Evolutionary conservation across 768 basidiomycete species (phyloP).

Genomic region (Auricularia sp.): DNA sequence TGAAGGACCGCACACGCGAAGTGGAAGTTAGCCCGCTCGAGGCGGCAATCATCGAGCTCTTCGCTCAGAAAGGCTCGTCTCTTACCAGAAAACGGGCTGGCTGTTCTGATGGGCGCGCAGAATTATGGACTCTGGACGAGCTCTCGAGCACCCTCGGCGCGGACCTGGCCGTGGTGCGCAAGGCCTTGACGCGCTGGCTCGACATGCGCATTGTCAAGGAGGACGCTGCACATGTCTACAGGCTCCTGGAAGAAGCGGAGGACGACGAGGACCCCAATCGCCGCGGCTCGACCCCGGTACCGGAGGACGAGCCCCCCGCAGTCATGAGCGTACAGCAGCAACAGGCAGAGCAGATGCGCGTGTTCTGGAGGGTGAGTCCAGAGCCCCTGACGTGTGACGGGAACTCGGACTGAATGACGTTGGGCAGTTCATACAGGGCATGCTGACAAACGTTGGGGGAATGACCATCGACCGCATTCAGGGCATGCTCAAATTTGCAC

Average conservation of each 20-base stretch:
- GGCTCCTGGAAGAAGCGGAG: conserved; percentile 55
- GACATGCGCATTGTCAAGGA: conserved; percentile 74
- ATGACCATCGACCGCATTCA: conserved; percentile 79
- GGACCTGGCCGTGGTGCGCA: conserved; percentile 54
- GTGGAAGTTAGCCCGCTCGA: conserved; percentile 79
- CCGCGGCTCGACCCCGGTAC: conserved; percentile 16
- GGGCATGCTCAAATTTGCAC: conserved; percentile 75
- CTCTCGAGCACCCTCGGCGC: conserved; percentile 54
- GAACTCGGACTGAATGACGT: conserved; percentile 7
- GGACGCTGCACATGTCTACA: conserved; percentile 47
- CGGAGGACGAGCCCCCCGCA: conserved; percentile 39
- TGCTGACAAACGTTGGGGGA: conserved; percentile 78
- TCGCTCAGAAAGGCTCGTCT: conserved; percentile 53
- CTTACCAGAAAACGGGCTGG: not conserved
- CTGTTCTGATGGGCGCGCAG: conserved; percentile 25
- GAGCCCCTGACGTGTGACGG: not conserved
- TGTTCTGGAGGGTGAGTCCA: conserved; percentile 72
- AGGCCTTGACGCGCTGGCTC: conserved; percentile 75
- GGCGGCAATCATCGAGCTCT: conserved; percentile 83
- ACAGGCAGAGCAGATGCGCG: conserved; percentile 75
- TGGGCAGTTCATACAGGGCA: conserved; percentile 74
- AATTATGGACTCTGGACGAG: conserved; percentile 61
- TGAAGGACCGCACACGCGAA: conserved; percentile 69
- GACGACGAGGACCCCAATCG: conserved; percentile 11
- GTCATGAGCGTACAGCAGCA: conserved; percentile 56